Evolutionary conservation across 148 eudicot species (phyloP).

Genomic region (Fagopyrum homotropicum): DNA sequence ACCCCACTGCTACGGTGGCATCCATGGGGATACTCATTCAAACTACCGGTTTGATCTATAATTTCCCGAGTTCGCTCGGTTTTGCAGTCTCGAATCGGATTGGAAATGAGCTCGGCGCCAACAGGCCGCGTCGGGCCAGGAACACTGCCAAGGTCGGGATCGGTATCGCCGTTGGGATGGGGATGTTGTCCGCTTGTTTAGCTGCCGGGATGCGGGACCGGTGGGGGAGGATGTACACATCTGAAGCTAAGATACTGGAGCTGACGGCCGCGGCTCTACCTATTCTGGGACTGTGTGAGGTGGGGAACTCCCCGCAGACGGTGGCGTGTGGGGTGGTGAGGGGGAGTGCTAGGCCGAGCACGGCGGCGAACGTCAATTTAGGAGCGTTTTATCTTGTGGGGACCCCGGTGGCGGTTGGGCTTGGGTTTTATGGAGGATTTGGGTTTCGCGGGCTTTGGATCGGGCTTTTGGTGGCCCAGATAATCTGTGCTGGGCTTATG

Average conservation of each 20-base stretch:
- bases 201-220: constrained; percentile 29
- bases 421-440: constrained; percentile 39
- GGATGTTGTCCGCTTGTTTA: constrained; percentile 37
- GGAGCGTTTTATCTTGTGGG: constrained; percentile 65
- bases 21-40: constrained; percentile 79
- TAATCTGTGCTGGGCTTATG: constrained; percentile 64
- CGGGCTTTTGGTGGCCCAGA: constrained; percentile 59
- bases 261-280: constrained; percentile 57
- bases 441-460: constrained; percentile 71
- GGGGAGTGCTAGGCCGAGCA: constrained; percentile 59
- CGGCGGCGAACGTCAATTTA: constrained; percentile 56
- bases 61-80: constrained; percentile 67
- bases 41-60: constrained; percentile 61
- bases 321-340: constrained; percentile 75
- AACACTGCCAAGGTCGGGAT: constrained; percentile 38
- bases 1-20: constrained; percentile 58
- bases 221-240: constrained; percentile 58
- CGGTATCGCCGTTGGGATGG: constrained; percentile 41
- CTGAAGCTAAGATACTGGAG: constrained; percentile 39
- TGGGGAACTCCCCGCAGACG: constrained; percentile 75
- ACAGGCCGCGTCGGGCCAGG: constrained; percentile 38
- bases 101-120: constrained; percentile 64
- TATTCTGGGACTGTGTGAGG: constrained; percentile 63
- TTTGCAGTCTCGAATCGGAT: constrained; percentile 62
- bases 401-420: constrained; percentile 58